Conservation (phyloP, 2,329 filamentous ascomycete species). For the Pestalotiopsis sp. region DNA sequence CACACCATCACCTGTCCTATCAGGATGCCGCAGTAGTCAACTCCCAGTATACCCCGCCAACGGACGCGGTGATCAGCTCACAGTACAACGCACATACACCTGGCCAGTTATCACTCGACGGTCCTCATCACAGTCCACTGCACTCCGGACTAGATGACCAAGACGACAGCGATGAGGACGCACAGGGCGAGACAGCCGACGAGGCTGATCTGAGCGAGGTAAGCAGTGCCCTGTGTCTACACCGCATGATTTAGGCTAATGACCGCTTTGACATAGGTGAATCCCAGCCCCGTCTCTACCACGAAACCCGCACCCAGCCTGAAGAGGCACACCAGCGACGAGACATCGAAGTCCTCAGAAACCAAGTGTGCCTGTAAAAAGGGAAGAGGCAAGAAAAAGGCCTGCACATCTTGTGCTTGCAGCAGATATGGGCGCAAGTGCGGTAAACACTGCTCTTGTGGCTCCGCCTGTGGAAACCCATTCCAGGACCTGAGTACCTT, state of each 20-base stretch:
- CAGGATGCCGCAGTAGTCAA: slow-evolving; percentile 25
- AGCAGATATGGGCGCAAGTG: slow-evolving; percentile 32
- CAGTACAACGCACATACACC: slow-evolving; percentile 18
- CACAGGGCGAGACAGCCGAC: slow-evolving; percentile 31
- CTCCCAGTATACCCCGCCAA: slow-evolving; percentile 30
- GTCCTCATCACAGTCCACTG: slow-evolving; percentile 24
- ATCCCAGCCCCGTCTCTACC: slow-evolving; percentile 23
- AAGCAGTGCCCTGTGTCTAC: slow-evolving; percentile 12
- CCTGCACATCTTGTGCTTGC: slow-evolving; percentile 31
- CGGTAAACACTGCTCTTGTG: slow-evolving; percentile 28
- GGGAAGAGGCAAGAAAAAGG: slow-evolving; percentile 33
- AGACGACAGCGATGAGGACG: slow-evolving; percentile 28
- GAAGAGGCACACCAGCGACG: slow-evolving; percentile 21
- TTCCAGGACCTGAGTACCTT: slow-evolving; percentile 32
- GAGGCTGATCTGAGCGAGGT: slow-evolving; percentile 28
- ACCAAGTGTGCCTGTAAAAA: slow-evolving; percentile 33
- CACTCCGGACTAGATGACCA: slow-evolving; percentile 22
- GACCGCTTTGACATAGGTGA: slow-evolving; percentile 19
- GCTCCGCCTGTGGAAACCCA: slow-evolving; percentile 30
- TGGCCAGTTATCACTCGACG: slow-evolving; percentile 15
- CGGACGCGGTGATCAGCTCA: slow-evolving; percentile 13
- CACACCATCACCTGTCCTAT: slow-evolving; percentile 23
- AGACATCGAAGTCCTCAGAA: slow-evolving; percentile 24
- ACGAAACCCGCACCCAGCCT: background rate
- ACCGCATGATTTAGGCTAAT: background rate